These are phyloP conservation scores for Takashimella tepidaria DNA, from an alignment of 1,284 basidiomycete genomes.

Conservation along the genomic window DNA sequence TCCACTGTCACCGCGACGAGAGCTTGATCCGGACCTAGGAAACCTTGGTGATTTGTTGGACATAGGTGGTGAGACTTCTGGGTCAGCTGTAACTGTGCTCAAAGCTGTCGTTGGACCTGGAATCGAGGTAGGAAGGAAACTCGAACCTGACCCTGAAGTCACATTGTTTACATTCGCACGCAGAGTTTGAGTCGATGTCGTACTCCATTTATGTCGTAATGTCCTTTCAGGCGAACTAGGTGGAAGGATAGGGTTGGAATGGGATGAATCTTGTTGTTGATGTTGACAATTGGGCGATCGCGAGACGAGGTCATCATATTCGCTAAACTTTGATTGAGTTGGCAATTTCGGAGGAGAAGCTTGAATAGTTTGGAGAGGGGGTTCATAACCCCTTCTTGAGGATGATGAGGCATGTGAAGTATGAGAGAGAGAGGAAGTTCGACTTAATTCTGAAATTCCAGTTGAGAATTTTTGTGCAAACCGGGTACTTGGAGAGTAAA, in stretches of 20 bases:
- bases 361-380: constrained; percentile 12
- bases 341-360: constrained; percentile 14
- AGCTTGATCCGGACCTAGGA: not conserved
- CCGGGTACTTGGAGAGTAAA: constrained; percentile 9
- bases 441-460: not conserved
- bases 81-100: constrained; percentile 16
- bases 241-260: not conserved
- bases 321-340: not conserved
- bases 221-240: constrained; percentile 5
- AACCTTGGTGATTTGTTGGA: not conserved
- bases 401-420: not conserved
- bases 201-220: constrained; percentile 11
- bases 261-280: not conserved
- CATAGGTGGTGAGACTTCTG: not conserved
- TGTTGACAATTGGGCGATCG: not conserved
- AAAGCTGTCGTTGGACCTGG: constrained; percentile 18
- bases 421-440: not conserved
- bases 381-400: not conserved
- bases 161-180: constrained; percentile 7
- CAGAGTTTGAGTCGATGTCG: constrained; percentile 25
- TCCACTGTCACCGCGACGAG: too few species aligned
- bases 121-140: constrained; percentile 11
- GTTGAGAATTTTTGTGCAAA: not conserved
- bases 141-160: not conserved
- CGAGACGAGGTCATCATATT: not conserved